phyloP scores from a whole-genome alignment of 2,329 filamentous ascomycete species.

The Cryphonectria radicalis region DNA sequence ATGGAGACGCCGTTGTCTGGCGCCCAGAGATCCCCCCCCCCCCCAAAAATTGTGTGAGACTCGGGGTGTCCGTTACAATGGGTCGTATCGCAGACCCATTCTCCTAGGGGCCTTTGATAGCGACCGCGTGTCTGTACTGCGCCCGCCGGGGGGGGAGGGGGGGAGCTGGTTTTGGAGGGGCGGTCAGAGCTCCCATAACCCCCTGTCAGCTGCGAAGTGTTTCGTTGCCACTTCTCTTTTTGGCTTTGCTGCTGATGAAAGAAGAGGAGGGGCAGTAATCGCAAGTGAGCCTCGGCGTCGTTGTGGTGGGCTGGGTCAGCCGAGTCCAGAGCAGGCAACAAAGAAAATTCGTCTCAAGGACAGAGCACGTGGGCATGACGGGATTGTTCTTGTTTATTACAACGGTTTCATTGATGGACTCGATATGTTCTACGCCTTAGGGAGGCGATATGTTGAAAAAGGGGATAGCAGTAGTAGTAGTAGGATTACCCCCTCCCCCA shows the following conservation, averaged over 20 bases:
- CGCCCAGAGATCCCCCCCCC: background rate
- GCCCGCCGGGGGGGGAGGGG: no score
- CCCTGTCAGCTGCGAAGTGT: constrained; percentile 8
- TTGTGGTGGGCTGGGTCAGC: background rate
- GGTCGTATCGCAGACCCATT: constrained; percentile 7
- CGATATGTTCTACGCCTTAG: constrained; percentile 8
- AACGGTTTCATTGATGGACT: constrained; percentile 17
- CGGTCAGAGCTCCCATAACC: constrained; percentile 20
- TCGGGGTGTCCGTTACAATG: constrained; percentile 9
- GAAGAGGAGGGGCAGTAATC: constrained; percentile 3
- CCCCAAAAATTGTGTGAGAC: background rate
- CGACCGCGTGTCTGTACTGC: background rate
- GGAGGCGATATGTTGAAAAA: constrained; percentile 1
- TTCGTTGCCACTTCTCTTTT: background rate
- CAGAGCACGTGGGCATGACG: background rate
- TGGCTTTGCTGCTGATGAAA: background rate
- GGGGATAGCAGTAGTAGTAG: background rate
- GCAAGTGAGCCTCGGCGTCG: background rate
- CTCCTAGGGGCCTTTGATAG: background rate
- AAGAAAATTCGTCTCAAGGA: constrained; percentile 9
- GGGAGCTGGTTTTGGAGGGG: constrained; percentile 3
- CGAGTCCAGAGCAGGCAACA: constrained; percentile 18
- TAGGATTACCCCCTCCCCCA: background rate
- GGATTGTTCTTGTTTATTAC: constrained; percentile 14
- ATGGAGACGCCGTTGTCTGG: background rate